Base-by-base conservation (phyloP, 768 basidiomycete species). In the Tremella yokohamensis region DNA sequence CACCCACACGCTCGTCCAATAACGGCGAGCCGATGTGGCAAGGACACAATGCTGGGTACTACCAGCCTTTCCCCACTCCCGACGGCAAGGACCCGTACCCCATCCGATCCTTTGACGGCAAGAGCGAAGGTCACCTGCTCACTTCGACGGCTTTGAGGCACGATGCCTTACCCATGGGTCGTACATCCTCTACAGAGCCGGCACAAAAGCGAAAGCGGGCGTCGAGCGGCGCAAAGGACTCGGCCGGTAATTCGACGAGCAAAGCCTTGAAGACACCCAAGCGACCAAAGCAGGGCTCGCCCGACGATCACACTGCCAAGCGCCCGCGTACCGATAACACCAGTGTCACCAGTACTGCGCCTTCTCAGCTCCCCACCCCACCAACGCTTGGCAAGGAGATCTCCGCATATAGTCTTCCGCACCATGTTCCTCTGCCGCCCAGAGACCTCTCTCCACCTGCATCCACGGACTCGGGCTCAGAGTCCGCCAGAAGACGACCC, bases 361-460 rank as follows among this genome's bases (percentile, higher is more conserved):
- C 54, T 19, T 34, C 42, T 16, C 69, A 71, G 42, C 53, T 71
- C 8, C 70, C 70, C 1, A 72, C 70, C n/a, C 70, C 70, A 15
- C 70, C 70, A 2, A 63, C 70, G 0, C 65, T 60, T 13, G 65
- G 70, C n/a, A 29, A 54, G 37, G 70, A 72, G 12, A 29, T 56
- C 15, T 56, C 60, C 2, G 8, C 40, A 9, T 9, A 47, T 20
- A 29, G 25, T 37, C 54, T 56, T 22, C 55, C 55, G 1, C 18
- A 52, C 1, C 42, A 59, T 49, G 49, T 62, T 6, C 68, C 60
- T 18, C 56, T 56, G 8, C 55, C 54, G 19, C 20, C 8, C 2
- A 7, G 3, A 13, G 40, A 12, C 24, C 19, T n/a, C 15, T 16
- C 24, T 45, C 25, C 18, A 20, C 42, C 40, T 6, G 18, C 47